phyloP scores from a whole-genome alignment of 306 rosid species.

The Sicyos edulis region DNA sequence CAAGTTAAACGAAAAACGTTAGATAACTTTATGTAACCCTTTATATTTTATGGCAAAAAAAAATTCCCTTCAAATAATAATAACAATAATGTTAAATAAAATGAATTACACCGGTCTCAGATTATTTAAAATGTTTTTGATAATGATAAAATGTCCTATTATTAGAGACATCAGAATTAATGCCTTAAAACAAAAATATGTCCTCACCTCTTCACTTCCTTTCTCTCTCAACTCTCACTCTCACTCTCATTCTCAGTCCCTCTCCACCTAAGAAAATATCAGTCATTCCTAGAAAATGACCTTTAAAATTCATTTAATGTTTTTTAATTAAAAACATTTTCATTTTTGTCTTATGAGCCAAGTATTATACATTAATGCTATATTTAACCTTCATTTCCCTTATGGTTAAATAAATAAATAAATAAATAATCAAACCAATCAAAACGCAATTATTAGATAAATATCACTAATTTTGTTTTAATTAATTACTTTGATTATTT shows the following conservation, averaged over 20 bases:
- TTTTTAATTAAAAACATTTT: background rate
- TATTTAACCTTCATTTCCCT: background rate
- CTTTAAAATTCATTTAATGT: background rate
- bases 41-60: background rate
- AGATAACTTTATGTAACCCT: too few relatives aligned
- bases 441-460: background rate
- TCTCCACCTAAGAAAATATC: background rate
- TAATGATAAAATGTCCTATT: background rate
- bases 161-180: background rate
- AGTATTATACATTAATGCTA: background rate
- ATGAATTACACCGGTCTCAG: background rate
- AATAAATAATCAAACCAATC: background rate
- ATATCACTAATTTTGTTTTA: background rate
- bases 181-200: background rate
- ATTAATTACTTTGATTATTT: background rate
- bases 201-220: background rate
- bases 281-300: background rate
- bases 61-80: background rate
- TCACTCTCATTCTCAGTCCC: background rate
- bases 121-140: slow-evolving; percentile 3
- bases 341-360: background rate
- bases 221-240: background rate
- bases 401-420: too few relatives aligned
- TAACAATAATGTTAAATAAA: background rate
- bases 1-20: too few relatives aligned